Base-by-base conservation (phyloP, 192 early-diverging fungal genomes). In the Coemansia guatemalensis region DNA sequence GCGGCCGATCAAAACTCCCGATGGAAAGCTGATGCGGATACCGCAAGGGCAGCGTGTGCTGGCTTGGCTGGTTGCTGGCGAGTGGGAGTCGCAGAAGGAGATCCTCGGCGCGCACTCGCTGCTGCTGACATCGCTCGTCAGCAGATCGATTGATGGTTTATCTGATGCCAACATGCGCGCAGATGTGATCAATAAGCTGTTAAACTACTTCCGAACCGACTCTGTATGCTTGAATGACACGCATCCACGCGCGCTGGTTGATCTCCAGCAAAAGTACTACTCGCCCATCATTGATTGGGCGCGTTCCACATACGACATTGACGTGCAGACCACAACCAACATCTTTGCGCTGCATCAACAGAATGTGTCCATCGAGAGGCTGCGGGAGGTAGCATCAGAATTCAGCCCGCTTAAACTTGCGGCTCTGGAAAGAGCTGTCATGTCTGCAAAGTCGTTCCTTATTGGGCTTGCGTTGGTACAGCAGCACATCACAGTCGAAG, bases 21-120 rank as follows among this genome's bases (percentile, higher is more conserved):
- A 83, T 35, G 92, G 92, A 41, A 77, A 84, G 47, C 83, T 75
- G 27, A 59, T 98, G 41, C 71, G 65, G 6, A 78, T 99, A 24
- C 76, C 86, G 8, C 53, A 47, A 18, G 58, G 82, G 0, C 86
- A 89, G 57, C 73, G 64, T 27, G 58, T 78, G n/a, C 64, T 99
- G 30, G 96, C 93, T n/a, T 63, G 86, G 39, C 80, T 97, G 62
- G 83, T 93, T 32, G 93, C 92, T 8, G 93, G 84, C 9, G 96
- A 99, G 74, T 99, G 96, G 96, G 93, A 99, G 72, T 82, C 88
- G 58, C 93, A 95, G 74, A 87, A 85, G 32, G 82, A 85, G 44
- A 64, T 90, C 30, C 68, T 97, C 12, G 93, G 93, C 70, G 76
- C 88, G 1, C 92, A 94, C 67, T 88, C 95, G 9, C 82, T 99